Conservation (phyloP, 768 basidiomycete species). For the Mycena epipterygia region DNA sequence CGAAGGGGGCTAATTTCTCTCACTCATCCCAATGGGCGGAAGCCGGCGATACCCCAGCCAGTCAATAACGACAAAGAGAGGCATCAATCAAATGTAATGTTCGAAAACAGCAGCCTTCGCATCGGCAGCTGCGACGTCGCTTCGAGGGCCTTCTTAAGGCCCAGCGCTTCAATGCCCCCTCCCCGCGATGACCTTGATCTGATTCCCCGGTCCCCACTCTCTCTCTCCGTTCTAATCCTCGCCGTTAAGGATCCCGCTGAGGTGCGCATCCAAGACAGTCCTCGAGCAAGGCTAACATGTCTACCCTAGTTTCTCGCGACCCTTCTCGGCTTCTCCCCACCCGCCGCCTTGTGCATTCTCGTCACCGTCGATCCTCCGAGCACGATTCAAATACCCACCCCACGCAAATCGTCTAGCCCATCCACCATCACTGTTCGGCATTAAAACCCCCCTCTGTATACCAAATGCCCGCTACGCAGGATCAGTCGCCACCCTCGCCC, state of each 20-base stretch:
- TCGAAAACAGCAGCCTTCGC: slow-evolving; percentile 24
- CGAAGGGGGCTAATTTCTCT: slow-evolving; percentile 1
- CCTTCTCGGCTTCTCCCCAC: slow-evolving; percentile 69
- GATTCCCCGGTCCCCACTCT: slow-evolving; percentile 17
- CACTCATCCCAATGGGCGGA: neutral
- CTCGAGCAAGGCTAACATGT: neutral
- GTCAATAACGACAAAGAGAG: slow-evolving; percentile 20
- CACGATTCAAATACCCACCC: slow-evolving; percentile 42
- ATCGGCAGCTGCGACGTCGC: slow-evolving; percentile 28
- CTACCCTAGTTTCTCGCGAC: slow-evolving; percentile 63
- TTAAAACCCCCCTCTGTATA: slow-evolving; percentile 31
- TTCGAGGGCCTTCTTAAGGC: slow-evolving; percentile 22
- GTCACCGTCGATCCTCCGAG: slow-evolving; percentile 22
- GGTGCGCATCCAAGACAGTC: neutral
- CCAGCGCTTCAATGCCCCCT: neutral
- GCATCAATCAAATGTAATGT: slow-evolving; percentile 24
- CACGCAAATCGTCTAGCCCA: slow-evolving; percentile 57
- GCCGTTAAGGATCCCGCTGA: slow-evolving; percentile 34
- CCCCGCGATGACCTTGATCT: slow-evolving; percentile 16
- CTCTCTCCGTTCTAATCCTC: slow-evolving; percentile 18
- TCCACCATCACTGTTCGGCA: slow-evolving; percentile 32
- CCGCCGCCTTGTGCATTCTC: slow-evolving; percentile 48
- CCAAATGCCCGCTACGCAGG: slow-evolving; percentile 32
- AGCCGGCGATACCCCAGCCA: slow-evolving; percentile 9
- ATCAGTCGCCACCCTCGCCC: slow-evolving; percentile 38